A percentile compares a stretch with the other conserved stretches of the same genome.
Evolutionary conservation across 2,329 filamentous ascomycete species (phyloP).

Genomic region (Stachybotrys echinatus): DNA sequence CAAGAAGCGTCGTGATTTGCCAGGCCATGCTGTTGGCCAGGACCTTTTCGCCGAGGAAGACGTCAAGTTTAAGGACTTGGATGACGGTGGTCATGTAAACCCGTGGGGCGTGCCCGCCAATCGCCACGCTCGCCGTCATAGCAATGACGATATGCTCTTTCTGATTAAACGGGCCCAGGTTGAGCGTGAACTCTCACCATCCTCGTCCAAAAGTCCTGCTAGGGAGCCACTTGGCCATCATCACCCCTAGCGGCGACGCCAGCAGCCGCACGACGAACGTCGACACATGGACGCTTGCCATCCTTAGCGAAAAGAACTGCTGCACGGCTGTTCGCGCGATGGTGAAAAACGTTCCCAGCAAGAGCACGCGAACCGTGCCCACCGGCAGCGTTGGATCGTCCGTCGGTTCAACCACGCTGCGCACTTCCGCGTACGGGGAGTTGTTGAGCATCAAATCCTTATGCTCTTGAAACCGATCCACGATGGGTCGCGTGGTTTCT

Average conservation of each 20-base stretch:
- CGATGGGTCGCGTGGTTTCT: constrained; percentile 10
- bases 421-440: constrained; percentile 35
- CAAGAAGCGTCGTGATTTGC: constrained; percentile 38
- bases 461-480: constrained; percentile 14
- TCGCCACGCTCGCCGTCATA: constrained; percentile 51
- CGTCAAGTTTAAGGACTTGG: constrained; percentile 37
- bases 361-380: constrained; percentile 34
- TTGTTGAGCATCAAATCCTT: constrained; percentile 23
- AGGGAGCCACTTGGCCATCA: constrained; percentile 20
- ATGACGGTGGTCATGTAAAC: constrained; percentile 41
- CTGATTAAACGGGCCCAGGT: constrained; percentile 45
- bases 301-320: constrained; percentile 35
- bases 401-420: constrained; percentile 36
- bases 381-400: constrained; percentile 34
- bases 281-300: constrained; percentile 32
- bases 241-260: constrained; percentile 29
- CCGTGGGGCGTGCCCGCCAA: constrained; percentile 19
- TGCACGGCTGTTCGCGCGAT: constrained; percentile 12
- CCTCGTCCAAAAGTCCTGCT: constrained; percentile 2
- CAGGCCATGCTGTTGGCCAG: constrained; percentile 31
- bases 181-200: constrained; percentile 25
- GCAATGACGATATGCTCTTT: constrained; percentile 51
- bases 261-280: constrained; percentile 35
- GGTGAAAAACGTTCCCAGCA: constrained; percentile 31
- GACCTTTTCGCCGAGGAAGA: constrained; percentile 37